These are phyloP conservation scores for Metarhizium rileyi DNA, from an alignment of 2,329 filamentous ascomycete genomes.

Conservation along the genomic window DNA sequence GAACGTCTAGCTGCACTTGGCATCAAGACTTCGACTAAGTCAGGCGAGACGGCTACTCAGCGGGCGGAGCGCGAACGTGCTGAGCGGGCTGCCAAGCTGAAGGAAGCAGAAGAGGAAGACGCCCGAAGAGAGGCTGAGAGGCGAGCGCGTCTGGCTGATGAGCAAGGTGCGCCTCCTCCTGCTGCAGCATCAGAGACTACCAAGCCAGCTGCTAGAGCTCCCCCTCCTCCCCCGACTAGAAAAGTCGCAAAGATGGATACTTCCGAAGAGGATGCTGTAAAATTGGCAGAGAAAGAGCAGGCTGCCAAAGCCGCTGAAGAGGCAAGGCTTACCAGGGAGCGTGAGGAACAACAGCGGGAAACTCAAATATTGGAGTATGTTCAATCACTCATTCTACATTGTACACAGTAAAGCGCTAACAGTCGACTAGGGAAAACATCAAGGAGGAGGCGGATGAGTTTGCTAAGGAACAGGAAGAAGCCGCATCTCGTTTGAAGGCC, in stretches of 20 bases:
- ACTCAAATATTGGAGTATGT: constrained; percentile 77
- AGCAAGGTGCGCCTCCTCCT: constrained; percentile 56
- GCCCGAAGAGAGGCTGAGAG: constrained; percentile 78
- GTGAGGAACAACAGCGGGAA: constrained; percentile 64
- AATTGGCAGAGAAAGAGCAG: constrained; percentile 47
- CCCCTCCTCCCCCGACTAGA: constrained; percentile 71
- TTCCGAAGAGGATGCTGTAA: constrained; percentile 41
- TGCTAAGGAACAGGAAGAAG: constrained; percentile 67
- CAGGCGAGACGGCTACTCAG: constrained; percentile 73
- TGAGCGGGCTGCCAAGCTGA: constrained; percentile 78
- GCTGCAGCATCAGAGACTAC: constrained; percentile 38
- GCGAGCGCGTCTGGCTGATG: constrained; percentile 71
- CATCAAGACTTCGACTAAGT: constrained; percentile 71
- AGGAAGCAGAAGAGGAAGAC: constrained; percentile 90
- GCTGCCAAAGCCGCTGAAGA: constrained; percentile 53
- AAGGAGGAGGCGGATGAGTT: constrained; percentile 71
- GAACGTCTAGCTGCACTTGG: constrained; percentile 89
- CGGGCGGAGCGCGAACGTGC: constrained; percentile 78
- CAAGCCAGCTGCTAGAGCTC: constrained; percentile 48
- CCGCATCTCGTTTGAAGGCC: constrained; percentile 73
- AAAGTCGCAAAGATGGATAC: constrained; percentile 56
- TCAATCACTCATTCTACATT: not conserved
- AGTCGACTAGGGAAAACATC: constrained; percentile 54
- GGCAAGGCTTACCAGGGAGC: constrained; percentile 58
- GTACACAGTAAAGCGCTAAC: constrained; percentile 16